phyloP scores from a whole-genome alignment of 257 asterid genomes.

The Mitragyna speciosa region DNA sequence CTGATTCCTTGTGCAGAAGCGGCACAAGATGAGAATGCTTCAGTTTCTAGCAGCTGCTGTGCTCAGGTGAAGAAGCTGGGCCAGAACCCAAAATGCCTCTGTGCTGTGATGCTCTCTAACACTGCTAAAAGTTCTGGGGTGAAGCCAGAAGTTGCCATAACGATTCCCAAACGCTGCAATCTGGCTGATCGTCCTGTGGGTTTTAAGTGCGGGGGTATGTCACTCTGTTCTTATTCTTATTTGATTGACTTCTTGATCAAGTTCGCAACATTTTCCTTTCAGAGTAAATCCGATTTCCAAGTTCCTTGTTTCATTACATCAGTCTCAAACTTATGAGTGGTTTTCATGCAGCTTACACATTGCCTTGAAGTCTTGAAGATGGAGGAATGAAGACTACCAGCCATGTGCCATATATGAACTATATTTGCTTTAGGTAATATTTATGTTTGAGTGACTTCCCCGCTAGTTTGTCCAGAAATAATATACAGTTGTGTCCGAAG shows the following conservation, averaged over 20 bases:
- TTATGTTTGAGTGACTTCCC: background rate
- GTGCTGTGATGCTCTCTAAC: conserved; percentile 71
- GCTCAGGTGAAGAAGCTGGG: conserved; percentile 51
- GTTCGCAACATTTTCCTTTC: background rate
- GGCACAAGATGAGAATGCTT: conserved; percentile 41
- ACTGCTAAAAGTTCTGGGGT: conserved; percentile 58
- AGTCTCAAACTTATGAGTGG: background rate
- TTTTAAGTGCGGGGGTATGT: conserved; percentile 69
- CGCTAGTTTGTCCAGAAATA: conserved; percentile 1
- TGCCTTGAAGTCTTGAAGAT: conserved; percentile 58
- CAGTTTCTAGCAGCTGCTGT: conserved; percentile 53
- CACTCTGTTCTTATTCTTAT: background rate
- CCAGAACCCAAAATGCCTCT: conserved; percentile 58
- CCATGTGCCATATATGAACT: background rate
- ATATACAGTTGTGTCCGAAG: background rate
- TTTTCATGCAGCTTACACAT: conserved; percentile 47
- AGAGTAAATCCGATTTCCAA: too few species aligned
- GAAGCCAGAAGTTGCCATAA: conserved; percentile 53
- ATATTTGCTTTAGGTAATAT: conserved; percentile 4
- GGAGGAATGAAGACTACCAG: conserved; percentile 24
- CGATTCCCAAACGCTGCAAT: conserved; percentile 75
- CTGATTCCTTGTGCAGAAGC: conserved; percentile 67
- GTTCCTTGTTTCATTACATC: background rate
- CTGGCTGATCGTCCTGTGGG: conserved; percentile 67
- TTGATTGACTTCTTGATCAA: background rate